Base-by-base conservation (phyloP, 441 rosid genomes). In the Erodium trifolium region DNA sequence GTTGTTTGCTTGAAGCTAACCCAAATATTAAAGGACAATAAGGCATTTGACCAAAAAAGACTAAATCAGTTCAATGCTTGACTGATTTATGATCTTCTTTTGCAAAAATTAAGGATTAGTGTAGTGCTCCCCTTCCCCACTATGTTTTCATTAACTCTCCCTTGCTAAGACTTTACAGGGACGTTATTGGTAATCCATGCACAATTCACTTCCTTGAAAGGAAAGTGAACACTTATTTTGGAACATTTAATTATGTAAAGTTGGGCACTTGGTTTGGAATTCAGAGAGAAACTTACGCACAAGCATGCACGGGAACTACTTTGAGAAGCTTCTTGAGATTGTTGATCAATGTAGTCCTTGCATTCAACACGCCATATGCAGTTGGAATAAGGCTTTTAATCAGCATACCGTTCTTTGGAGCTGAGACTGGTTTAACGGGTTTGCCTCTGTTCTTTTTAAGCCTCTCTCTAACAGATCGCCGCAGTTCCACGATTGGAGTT, bases 391-490 rank as follows among this genome's bases (percentile, higher is more conserved):
- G 84, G 78, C 85, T 78, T 80, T 82, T 83, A 31, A 91, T 87
- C 60, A 87, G 71, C 83, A 93, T 80, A 49, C 98, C 97, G 37
- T 77, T 86, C 76, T 80, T 93, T 1, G 97, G 95, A 76, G 98
- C 91, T 65, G 85, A 82, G 31, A 73, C 29, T 62, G 81, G 86
- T 76, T 76, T 82, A 74, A 70, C 85, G 49, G 97, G 95, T 66
- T 82, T 82, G 71, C 84, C 89, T 78, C 78, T 84, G 69, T 81
- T 82, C 51, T 84, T 87, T 81, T 89, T 91, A 59, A 85, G 77
- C 76, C 96, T 89, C 80, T 89, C 93, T 82, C 98, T 86, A 5
- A 96, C 97, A 63, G 93, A 93, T 71, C 97, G 85, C 75, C 98
- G 83, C 73, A 93, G 80, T 76, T 93, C 96, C 71, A 91, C 75